phyloP scores from a whole-genome alignment of 768 basidiomycete species.

The Kwoniella sp. region DNA sequence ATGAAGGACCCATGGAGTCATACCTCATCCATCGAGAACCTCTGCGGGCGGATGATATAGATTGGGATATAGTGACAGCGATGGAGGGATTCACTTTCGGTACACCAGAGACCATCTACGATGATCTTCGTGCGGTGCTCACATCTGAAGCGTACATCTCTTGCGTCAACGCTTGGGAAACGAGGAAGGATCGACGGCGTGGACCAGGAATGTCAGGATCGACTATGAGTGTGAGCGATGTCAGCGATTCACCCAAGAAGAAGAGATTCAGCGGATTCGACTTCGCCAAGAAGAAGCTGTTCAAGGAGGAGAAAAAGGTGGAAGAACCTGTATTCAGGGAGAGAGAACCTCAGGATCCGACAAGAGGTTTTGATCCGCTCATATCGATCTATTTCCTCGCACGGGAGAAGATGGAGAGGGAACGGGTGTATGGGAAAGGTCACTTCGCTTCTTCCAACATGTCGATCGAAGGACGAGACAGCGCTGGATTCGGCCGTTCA shows the following conservation, averaged over 20 bases:
- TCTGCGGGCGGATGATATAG: constrained; percentile 82
- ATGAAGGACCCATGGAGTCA: constrained; percentile 73
- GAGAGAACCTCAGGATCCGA: constrained; percentile 68
- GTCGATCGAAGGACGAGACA: constrained; percentile 50
- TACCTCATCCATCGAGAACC: constrained; percentile 89
- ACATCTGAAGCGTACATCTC: constrained; percentile 75
- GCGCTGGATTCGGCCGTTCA: constrained; percentile 38
- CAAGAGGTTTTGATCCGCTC: constrained; percentile 88
- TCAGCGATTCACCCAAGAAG: constrained; percentile 59
- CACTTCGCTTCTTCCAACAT: constrained; percentile 92
- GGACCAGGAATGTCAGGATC: constrained; percentile 35
- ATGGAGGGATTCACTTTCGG: constrained; percentile 99
- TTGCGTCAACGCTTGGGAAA: constrained; percentile 77
- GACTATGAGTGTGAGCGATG: constrained; percentile 41
- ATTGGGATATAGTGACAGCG: constrained; percentile 77
- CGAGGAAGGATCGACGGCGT: constrained; percentile 51
- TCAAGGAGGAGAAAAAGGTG: constrained; percentile 57
- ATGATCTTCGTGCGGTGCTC: constrained; percentile 70
- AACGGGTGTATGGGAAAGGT: constrained; percentile 88
- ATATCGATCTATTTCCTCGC: constrained; percentile 96
- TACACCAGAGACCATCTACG: constrained; percentile 79
- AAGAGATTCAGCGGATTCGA: constrained; percentile 94
- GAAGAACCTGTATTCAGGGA: constrained; percentile 42
- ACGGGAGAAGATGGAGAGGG: constrained; percentile 91
- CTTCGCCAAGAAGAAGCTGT: constrained; percentile 88